Percentiles rank a stretch among this genome's conserved stretches.
These are phyloP conservation scores for Lomentospora prolificans DNA, from an alignment of 2,329 filamentous ascomycete genomes.

Conservation along the genomic window DNA sequence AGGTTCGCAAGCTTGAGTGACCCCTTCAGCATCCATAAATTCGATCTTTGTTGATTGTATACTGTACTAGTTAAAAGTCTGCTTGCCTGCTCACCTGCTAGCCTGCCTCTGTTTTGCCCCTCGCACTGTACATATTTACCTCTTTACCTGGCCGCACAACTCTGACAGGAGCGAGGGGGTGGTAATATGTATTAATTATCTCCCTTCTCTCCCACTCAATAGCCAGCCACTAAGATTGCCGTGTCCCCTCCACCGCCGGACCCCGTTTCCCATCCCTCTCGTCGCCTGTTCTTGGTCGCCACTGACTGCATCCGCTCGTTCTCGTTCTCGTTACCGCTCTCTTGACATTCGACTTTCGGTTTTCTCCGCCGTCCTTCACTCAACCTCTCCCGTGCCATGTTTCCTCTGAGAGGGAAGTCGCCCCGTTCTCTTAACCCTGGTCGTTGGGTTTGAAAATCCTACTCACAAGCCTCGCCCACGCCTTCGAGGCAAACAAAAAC, in stretches of 20 bases:
- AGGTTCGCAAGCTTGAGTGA: no score
- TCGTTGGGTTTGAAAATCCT: neutral
- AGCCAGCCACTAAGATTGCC: slow-evolving; percentile 2
- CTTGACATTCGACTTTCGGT: neutral
- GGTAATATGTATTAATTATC: slow-evolving; percentile 3
- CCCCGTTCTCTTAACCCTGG: neutral
- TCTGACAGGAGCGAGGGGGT: neutral
- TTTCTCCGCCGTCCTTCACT: neutral
- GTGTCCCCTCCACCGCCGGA: slow-evolving; percentile 3
- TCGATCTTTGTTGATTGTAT: no score
- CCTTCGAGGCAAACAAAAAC: neutral
- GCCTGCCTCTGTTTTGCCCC: no score
- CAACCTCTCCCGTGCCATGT: neutral
- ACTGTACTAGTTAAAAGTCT: no score
- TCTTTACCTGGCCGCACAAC: neutral
- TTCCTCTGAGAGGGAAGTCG: neutral
- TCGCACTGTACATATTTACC: neutral
- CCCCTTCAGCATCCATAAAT: no score
- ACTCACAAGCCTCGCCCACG: neutral
- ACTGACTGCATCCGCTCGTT: slow-evolving; percentile 2
- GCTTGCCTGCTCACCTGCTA: no score
- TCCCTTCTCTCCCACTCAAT: neutral
- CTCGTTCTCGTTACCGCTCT: neutral
- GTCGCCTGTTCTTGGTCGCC: slow-evolving; percentile 3
- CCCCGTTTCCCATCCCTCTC: slow-evolving; percentile 1